Percentiles rank a stretch among this genome's conserved stretches.
Evolutionary conservation across 176 grass and related monocot genomes (phyloP).

Genomic region (Oryza glumipatula): DNA sequence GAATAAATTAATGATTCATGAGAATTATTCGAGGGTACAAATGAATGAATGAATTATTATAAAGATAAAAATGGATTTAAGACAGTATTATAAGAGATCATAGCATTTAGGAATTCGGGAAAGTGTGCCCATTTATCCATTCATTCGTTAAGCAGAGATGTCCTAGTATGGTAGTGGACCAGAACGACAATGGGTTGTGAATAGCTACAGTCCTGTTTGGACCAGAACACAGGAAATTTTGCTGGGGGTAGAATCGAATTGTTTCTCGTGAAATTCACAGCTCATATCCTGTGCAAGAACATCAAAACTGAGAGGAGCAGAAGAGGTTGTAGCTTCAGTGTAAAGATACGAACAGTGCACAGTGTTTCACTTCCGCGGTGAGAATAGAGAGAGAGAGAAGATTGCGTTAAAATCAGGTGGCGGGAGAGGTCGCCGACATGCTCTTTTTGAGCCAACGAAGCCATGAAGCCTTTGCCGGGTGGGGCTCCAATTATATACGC

Average conservation of each 20-base stretch:
- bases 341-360: background rate
- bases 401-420: background rate
- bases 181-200: background rate
- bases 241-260: background rate
- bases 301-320: background rate
- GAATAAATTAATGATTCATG: too few species aligned
- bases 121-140: too few species aligned
- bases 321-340: background rate
- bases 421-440: constrained; percentile 38
- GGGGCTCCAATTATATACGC: constrained; percentile 41
- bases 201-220: background rate
- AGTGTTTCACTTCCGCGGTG: background rate
- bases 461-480: constrained; percentile 34
- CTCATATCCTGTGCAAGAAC: background rate
- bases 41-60: too few species aligned
- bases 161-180: background rate
- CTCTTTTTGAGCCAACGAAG: constrained; percentile 43
- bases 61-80: too few species aligned
- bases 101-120: too few species aligned
- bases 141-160: background rate
- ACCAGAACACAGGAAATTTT: background rate
- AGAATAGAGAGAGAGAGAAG: background rate
- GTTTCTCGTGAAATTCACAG: background rate
- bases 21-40: too few species aligned
- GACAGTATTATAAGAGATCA: too few species aligned